A percentile compares a stretch with the other conserved stretches of the same genome.
These are phyloP conservation scores for Spizellomyces sp. DNA, from an alignment of 192 early-diverging fungal genomes.

Conservation along the genomic window DNA sequence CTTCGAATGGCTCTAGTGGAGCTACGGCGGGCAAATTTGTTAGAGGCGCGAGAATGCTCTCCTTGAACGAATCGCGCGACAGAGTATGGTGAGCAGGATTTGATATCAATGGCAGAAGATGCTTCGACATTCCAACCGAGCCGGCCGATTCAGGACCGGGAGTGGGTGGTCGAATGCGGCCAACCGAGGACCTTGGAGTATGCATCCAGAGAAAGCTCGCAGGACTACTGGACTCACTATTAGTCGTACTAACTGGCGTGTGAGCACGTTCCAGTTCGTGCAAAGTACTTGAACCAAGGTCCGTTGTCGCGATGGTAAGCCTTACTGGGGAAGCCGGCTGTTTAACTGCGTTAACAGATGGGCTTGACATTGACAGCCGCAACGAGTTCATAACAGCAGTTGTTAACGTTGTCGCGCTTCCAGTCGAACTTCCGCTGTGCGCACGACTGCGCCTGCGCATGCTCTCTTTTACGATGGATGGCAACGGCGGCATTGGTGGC, in stretches of 20 bases:
- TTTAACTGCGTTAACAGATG: no score
- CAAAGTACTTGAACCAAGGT: no score
- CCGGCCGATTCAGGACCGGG: background rate
- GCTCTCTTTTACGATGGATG: conserved; percentile 6
- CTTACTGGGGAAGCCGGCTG: no score
- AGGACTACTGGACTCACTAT: conserved; percentile 14
- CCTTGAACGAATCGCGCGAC: background rate
- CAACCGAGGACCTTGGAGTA: conserved; percentile 3
- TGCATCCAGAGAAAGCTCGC: conserved; percentile 31
- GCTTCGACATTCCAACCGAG: background rate
- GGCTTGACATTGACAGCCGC: no score
- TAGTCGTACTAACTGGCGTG: no score
- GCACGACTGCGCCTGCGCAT: background rate
- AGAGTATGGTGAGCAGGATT: background rate
- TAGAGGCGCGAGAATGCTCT: no score
- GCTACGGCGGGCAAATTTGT: no score
- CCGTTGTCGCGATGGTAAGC: no score
- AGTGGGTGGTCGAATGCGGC: background rate
- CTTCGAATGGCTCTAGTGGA: no score
- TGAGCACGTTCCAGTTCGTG: no score
- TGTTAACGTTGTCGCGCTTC: no score
- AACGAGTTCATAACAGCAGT: no score
- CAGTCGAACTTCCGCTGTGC: background rate
- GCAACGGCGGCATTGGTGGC: background rate
- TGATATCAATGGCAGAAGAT: background rate